Percentiles rank a stretch among this genome's conserved stretches.
These are phyloP conservation scores for Quercus aquifolioides DNA, from an alignment of 306 rosid species.

Conservation along the genomic window DNA sequence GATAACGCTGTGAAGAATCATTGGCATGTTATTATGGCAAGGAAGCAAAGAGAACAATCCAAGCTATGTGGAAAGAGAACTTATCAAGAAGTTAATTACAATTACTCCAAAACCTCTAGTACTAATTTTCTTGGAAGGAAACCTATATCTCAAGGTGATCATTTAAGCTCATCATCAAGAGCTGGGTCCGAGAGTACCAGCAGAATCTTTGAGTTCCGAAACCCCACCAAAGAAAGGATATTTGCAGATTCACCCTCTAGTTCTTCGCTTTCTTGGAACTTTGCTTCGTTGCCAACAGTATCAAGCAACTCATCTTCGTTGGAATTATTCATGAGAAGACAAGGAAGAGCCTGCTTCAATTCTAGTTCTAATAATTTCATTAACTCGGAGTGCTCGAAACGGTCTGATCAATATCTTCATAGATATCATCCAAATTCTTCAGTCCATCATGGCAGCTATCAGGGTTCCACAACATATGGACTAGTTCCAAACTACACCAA, in stretches of 20 bases:
- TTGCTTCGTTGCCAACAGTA: slow-evolving; percentile 29
- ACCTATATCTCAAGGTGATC: slow-evolving; percentile 16
- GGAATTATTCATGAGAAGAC: slow-evolving; percentile 20
- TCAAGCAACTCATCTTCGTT: neutral
- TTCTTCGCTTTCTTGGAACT: slow-evolving; percentile 59
- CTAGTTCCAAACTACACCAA: slow-evolving; percentile 36
- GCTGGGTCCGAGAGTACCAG: slow-evolving; percentile 23
- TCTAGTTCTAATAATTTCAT: slow-evolving; percentile 20
- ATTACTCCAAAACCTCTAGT: slow-evolving; percentile 14
- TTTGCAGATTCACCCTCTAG: slow-evolving; percentile 21
- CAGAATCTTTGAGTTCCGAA: slow-evolving; percentile 43
- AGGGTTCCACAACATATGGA: slow-evolving; percentile 21
- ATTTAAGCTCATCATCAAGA: slow-evolving; percentile 10
- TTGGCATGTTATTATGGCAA: slow-evolving; percentile 97
- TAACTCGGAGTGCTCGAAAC: slow-evolving; percentile 30
- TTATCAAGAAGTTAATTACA: slow-evolving; percentile 37
- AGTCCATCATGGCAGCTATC: neutral
- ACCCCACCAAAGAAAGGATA: slow-evolving; percentile 22
- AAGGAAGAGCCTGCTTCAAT: slow-evolving; percentile 30
- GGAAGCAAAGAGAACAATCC: slow-evolving; percentile 87
- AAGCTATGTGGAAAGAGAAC: slow-evolving; percentile 62
- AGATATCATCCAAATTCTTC: slow-evolving; percentile 35
- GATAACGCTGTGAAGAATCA: slow-evolving; percentile 98
- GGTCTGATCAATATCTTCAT: slow-evolving; percentile 27
- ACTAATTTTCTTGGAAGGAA: slow-evolving; percentile 22